Percentiles rank a stretch among this genome's conserved stretches.
phyloP scores from a whole-genome alignment of 768 basidiomycete genomes.

The Termitomyces titanicus region DNA sequence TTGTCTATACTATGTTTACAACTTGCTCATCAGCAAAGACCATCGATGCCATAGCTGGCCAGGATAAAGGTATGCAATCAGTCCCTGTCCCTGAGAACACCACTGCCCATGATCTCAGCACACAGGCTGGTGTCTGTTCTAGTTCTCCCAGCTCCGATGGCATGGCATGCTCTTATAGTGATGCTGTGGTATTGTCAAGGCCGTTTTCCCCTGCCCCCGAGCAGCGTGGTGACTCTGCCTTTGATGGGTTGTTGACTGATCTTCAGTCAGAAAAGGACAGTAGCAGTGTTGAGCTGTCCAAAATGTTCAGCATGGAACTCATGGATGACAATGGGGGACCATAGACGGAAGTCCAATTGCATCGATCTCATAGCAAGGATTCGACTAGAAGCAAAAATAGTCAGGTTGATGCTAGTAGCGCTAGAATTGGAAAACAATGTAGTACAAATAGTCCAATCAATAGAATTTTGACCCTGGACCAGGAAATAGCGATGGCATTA shows the following conservation, averaged over 20 bases:
- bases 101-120: neutral
- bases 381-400: neutral
- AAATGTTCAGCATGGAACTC: neutral
- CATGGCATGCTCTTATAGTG: neutral
- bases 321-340: neutral
- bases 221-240: neutral
- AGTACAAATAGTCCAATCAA: neutral
- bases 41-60: neutral
- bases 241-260: neutral
- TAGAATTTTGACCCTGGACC: neutral
- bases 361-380: neutral
- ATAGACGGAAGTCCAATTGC: neutral
- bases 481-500: neutral
- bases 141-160: neutral
- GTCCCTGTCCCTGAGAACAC: neutral
- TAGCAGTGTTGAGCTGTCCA: neutral
- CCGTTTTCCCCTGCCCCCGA: neutral
- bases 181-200: neutral
- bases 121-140: neutral
- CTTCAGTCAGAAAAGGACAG: neutral
- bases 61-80: neutral
- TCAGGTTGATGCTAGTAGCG: too few species aligned
- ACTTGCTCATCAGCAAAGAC: neutral
- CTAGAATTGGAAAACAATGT: too few species aligned
- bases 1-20: neutral